phyloP scores from a whole-genome alignment of 805 yeast genomes.

The Lipomyces spencermartinsiae region DNA sequence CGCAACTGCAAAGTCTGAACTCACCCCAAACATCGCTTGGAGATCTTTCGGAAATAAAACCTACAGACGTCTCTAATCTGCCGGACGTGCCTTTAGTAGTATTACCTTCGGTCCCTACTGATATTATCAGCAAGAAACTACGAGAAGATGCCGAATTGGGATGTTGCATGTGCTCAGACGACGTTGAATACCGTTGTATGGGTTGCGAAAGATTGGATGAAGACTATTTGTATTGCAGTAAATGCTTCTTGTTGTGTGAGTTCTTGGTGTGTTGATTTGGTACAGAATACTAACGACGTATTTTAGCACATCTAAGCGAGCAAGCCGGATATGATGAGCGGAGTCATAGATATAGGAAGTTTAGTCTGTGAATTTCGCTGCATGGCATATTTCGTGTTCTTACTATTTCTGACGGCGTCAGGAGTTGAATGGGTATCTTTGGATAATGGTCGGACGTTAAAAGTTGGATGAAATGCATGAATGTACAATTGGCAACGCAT shows the following conservation, averaged over 20 bases:
- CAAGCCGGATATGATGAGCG: conserved; percentile 37
- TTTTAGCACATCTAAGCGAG: conserved; percentile 33
- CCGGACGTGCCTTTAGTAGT: conserved; percentile 26
- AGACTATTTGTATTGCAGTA: conserved; percentile 36
- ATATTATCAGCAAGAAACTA: conserved; percentile 20
- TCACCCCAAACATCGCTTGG: conserved; percentile 7
- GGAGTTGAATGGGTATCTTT: not conserved
- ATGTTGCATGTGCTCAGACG: conserved; percentile 37
- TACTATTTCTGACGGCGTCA: not conserved
- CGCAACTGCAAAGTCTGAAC: conserved; percentile 26
- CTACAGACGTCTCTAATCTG: not conserved
- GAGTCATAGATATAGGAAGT: conserved; percentile 28
- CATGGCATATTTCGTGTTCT: not conserved
- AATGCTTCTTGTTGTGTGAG: conserved; percentile 34
- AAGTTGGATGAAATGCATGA: not conserved
- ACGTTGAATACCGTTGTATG: conserved; percentile 33
- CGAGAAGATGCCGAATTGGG: conserved; percentile 36
- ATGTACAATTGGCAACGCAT: not conserved
- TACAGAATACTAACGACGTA: not conserved
- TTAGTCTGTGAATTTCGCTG: conserved; percentile 9
- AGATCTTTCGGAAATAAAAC: not conserved
- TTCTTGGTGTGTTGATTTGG: not conserved
- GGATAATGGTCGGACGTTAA: not conserved
- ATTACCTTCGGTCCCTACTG: conserved; percentile 25
- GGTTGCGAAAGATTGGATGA: conserved; percentile 35